phyloP scores from a whole-genome alignment of 2,329 filamentous ascomycete genomes.

The Fusarium odoratissimum region DNA sequence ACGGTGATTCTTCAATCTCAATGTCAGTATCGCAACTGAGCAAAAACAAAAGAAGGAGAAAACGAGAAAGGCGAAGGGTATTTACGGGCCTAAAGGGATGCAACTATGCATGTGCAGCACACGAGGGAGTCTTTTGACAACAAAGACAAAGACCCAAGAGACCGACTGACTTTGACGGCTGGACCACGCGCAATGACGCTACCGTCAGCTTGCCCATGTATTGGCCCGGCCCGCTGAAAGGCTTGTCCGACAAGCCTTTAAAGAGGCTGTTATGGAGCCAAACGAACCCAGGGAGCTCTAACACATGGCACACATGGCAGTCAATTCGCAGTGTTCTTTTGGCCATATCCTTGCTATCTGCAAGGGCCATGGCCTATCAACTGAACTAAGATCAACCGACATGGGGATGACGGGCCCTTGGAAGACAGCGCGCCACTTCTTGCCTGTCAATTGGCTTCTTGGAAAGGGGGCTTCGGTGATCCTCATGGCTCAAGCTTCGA shows the following conservation, averaged over 20 bases:
- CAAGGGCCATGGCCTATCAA: slow-evolving; percentile 46
- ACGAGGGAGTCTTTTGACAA: slow-evolving; percentile 40
- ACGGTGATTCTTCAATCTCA: slow-evolving; percentile 29
- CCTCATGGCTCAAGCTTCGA: slow-evolving; percentile 24
- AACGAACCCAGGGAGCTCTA: slow-evolving; percentile 28
- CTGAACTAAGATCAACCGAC: slow-evolving; percentile 29
- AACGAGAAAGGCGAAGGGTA: slow-evolving; percentile 14
- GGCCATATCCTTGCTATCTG: slow-evolving; percentile 43
- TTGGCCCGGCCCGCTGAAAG: slow-evolving; percentile 33
- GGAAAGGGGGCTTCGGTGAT: slow-evolving; percentile 33
- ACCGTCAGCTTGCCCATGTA: slow-evolving; percentile 33
- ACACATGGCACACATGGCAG: slow-evolving; percentile 34
- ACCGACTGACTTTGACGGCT: slow-evolving; percentile 33
- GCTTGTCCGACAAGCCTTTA: slow-evolving; percentile 25
- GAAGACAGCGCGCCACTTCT: slow-evolving; percentile 36
- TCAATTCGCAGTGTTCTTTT: slow-evolving; percentile 34
- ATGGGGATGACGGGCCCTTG: slow-evolving; percentile 37
- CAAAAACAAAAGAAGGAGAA: slow-evolving; percentile 11
- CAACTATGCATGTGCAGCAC: slow-evolving; percentile 21
- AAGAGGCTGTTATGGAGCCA: slow-evolving; percentile 29
- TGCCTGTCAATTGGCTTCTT: slow-evolving; percentile 32
- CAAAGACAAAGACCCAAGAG: slow-evolving; percentile 20
- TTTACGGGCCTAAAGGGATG: slow-evolving; percentile 36
- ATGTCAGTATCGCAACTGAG: slow-evolving; percentile 27
- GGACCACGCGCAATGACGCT: slow-evolving; percentile 37